phyloP scores from a whole-genome alignment of 176 grass and related monocot genomes.

The Oropetium thomaeum region DNA sequence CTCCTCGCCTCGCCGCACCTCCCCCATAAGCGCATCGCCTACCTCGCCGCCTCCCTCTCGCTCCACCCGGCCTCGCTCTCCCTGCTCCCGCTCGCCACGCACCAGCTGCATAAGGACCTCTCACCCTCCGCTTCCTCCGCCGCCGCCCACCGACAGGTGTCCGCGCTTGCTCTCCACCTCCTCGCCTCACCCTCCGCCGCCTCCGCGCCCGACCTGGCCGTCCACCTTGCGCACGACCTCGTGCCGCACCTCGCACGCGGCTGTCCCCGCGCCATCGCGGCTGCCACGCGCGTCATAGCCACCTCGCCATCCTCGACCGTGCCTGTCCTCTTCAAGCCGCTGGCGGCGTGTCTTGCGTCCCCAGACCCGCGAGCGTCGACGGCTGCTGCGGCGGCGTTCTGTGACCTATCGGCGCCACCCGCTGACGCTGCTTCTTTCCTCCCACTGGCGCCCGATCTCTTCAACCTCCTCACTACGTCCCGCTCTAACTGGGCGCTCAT shows the following conservation, averaged over 20 bases:
- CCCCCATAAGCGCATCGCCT: conserved; percentile 64
- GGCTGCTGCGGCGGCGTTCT: conserved; percentile 67
- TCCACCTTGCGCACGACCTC: conserved; percentile 71
- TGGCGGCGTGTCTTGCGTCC: conserved; percentile 78
- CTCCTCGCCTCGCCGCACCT: conserved; percentile 72
- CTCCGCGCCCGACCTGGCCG: conserved; percentile 49
- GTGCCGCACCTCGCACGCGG: conserved; percentile 56
- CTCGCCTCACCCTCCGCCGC: conserved; percentile 56
- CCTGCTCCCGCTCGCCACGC: conserved; percentile 69
- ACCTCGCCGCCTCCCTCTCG: conserved; percentile 77
- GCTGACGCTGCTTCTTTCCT: conserved; percentile 69
- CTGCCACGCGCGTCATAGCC: conserved; percentile 58
- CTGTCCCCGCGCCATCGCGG: conserved; percentile 52
- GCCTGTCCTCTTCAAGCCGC: conserved; percentile 80
- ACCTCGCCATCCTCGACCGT: conserved; percentile 49
- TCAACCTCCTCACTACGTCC: conserved; percentile 59
- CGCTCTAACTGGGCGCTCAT: conserved; percentile 88
- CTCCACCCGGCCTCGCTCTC: conserved; percentile 81
- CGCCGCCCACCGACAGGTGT: conserved; percentile 34
- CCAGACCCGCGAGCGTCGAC: conserved; percentile 58
- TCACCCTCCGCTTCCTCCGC: conserved; percentile 43
- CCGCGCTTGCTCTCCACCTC: conserved; percentile 66
- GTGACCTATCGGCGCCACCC: conserved; percentile 73
- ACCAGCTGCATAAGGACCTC: conserved; percentile 90
- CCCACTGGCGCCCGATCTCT: conserved; percentile 81